These are phyloP conservation scores for Streptanthus diversifolius DNA, from an alignment of 345 rosid species.

Conservation along the genomic window DNA sequence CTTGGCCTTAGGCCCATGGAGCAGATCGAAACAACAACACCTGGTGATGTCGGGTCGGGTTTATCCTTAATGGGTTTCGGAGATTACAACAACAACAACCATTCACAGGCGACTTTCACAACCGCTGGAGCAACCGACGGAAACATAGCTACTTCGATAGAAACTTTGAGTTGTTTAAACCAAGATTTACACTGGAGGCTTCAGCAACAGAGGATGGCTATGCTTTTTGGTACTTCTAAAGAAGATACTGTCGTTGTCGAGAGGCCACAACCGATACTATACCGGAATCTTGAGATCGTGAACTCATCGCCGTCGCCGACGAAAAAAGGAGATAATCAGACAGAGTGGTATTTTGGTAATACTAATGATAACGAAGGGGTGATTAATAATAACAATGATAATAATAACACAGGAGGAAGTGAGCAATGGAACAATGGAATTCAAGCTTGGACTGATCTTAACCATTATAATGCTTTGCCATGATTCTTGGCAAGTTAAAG, in stretches of 20 bases:
- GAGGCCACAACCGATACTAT: constrained; percentile 39
- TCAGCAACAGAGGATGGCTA: constrained; percentile 83
- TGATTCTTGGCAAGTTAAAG: constrained; percentile 22
- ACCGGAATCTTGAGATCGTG: constrained; percentile 32
- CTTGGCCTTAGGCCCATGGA: constrained; percentile 37
- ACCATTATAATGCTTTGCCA: constrained; percentile 33
- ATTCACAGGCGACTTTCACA: constrained; percentile 33
- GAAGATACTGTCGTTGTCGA: constrained; percentile 38
- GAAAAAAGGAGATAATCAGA: constrained; percentile 30
- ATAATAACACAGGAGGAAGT: constrained; percentile 17
- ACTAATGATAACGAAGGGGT: constrained; percentile 25
- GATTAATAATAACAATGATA: constrained; percentile 18
- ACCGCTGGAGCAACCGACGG: constrained; percentile 45
- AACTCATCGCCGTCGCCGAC: constrained; percentile 21
- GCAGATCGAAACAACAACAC: constrained; percentile 10
- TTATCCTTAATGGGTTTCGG: constrained; percentile 50
- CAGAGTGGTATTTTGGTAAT: constrained; percentile 42
- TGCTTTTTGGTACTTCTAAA: constrained; percentile 50
- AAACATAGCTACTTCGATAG: constrained; percentile 77
- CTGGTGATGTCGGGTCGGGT: constrained; percentile 41
- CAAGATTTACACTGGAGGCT: constrained; percentile 98
- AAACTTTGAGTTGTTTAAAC: constrained; percentile 84
- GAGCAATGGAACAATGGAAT: constrained; percentile 34
- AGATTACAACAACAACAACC: constrained; percentile 25
- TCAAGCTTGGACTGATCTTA: constrained; percentile 40